phyloP scores from a whole-genome alignment of 2,329 filamentous ascomycete genomes.

The Colletotrichum sp. region DNA sequence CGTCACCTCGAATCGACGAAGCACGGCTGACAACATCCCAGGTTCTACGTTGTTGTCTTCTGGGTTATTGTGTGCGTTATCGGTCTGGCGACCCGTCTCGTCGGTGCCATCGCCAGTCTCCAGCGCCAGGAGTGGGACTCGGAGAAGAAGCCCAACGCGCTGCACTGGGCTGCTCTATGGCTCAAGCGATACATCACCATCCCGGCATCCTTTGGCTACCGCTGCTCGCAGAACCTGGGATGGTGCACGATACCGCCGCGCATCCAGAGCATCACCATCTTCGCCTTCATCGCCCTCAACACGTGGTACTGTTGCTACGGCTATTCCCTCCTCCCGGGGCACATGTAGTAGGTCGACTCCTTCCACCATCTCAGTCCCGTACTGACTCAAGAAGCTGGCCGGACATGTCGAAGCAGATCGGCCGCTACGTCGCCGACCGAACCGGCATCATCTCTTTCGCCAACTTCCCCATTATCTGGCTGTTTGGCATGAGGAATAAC shows the following conservation, averaged over 20 bases:
- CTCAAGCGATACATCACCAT: slow-evolving; percentile 37
- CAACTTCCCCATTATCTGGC: slow-evolving; percentile 69
- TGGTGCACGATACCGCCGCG: slow-evolving; percentile 50
- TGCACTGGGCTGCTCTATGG: slow-evolving; percentile 27
- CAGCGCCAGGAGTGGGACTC: slow-evolving; percentile 7
- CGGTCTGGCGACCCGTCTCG: slow-evolving; percentile 36
- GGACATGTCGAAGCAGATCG: slow-evolving; percentile 35
- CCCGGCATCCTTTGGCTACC: slow-evolving; percentile 49
- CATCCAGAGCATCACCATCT: slow-evolving; percentile 45
- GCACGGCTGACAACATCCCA: slow-evolving; percentile 14
- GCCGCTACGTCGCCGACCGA: slow-evolving; percentile 66
- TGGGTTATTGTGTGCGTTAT: slow-evolving; percentile 44
- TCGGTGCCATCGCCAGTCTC: slow-evolving; percentile 12
- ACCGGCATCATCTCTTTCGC: slow-evolving; percentile 69
- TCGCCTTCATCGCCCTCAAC: slow-evolving; percentile 43
- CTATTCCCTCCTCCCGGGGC: slow-evolving; percentile 40
- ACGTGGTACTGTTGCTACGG: slow-evolving; percentile 38
- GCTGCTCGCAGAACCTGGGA: slow-evolving; percentile 46
- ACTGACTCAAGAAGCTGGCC: slow-evolving; percentile 35
- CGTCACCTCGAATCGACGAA: neutral
- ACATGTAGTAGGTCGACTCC: slow-evolving; percentile 41
- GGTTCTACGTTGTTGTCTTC: slow-evolving; percentile 41
- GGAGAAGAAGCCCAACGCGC: neutral
- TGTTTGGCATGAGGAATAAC: slow-evolving; percentile 73
- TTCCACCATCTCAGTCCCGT: neutral